Evolutionary conservation across 2,329 filamentous ascomycete genomes (phyloP), one percentile per base, ranked within the genome.

Genomic region (Nakataea oryzae): DNA sequence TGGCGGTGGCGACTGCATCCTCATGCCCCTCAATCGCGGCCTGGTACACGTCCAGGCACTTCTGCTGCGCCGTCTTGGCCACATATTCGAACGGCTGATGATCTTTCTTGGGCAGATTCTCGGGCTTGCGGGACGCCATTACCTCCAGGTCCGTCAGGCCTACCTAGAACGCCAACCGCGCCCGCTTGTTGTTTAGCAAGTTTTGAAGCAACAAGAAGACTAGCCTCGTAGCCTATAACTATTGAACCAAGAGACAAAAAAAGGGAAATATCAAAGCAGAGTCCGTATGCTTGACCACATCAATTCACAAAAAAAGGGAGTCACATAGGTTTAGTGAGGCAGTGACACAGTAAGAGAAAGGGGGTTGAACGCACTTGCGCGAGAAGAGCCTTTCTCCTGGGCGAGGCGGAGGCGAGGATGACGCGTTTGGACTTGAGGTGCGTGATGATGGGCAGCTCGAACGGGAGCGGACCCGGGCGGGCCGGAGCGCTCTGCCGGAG

Each of bases 71-170:
- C 2, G 95, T 99, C 63, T 87, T 86, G 17, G 93, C 81, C 26
- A 97, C 95, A 77, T 99, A 99, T 76, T 96, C 92, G 73, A 90
- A 89, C 1, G 95, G 91, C 0, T 87, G 85, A 63, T 93, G 83
- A 2, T 76, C 73, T 9, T 77, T 74, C 74, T 97, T 96, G 69
- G 90, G 83, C 62, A 96, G 84, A 77, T 97, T 83, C 77, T 99
- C 95, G 61, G 90, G 88, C 66, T 90, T 87, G 61, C 83, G 86
- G 55, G 91, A 96, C 21, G 95, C 91, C 64, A 88, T 82, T 70
- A 97, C 85, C 75, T 97, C 93, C 70, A 97, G 76, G 70, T 92
- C 87, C 3, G 80, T 83, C 13, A 97, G 84, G 66, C 93, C 92
- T 64, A 97, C 82, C 83, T 93, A 73, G 21, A 8, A 50, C 21